Evolutionary conservation across 2,329 filamentous ascomycete genomes (phyloP).

Genomic region (Scortechinia acanthostroma): DNA sequence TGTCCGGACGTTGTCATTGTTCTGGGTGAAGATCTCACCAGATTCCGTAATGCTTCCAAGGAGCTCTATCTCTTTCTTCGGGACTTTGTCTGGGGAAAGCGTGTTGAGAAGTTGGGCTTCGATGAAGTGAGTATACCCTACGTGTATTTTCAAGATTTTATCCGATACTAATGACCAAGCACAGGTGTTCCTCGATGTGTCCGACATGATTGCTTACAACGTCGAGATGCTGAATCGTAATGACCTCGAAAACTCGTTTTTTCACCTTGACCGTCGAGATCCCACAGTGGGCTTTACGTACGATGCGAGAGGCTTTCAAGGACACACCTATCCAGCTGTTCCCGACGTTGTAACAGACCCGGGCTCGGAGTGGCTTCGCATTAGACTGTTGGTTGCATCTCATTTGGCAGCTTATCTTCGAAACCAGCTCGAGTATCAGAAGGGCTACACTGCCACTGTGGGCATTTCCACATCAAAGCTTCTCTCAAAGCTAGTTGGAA

Average conservation of each 20-base stretch:
- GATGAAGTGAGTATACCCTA: constrained; percentile 64
- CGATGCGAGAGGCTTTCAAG: constrained; percentile 63
- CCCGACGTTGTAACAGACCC: constrained; percentile 9
- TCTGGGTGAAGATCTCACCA: constrained; percentile 77
- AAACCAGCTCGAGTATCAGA: constrained; percentile 63
- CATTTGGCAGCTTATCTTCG: constrained; percentile 75
- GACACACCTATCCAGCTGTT: constrained; percentile 35
- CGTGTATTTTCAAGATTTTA: constrained; percentile 10
- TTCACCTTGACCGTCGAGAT: constrained; percentile 66
- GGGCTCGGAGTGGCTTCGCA: constrained; percentile 26
- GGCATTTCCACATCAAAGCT: constrained; percentile 84
- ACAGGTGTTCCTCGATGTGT: constrained; percentile 70
- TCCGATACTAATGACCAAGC: constrained; percentile 3
- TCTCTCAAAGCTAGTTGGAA: constrained; percentile 77
- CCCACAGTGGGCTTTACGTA: constrained; percentile 76
- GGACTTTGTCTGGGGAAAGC: constrained; percentile 69
- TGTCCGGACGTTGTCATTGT: constrained; percentile 82
- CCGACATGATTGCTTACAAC: constrained; percentile 81
- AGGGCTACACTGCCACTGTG: constrained; percentile 80
- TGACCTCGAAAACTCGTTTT: constrained; percentile 66
- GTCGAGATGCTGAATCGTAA: constrained; percentile 60
- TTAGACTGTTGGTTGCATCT: constrained; percentile 69
- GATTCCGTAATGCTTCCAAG: constrained; percentile 83
- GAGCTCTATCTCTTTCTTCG: constrained; percentile 68
- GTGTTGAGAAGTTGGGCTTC: constrained; percentile 76